Conservation (phyloP, 108 stramenopile genomes). For the Skeletonema marinoi region DNA sequence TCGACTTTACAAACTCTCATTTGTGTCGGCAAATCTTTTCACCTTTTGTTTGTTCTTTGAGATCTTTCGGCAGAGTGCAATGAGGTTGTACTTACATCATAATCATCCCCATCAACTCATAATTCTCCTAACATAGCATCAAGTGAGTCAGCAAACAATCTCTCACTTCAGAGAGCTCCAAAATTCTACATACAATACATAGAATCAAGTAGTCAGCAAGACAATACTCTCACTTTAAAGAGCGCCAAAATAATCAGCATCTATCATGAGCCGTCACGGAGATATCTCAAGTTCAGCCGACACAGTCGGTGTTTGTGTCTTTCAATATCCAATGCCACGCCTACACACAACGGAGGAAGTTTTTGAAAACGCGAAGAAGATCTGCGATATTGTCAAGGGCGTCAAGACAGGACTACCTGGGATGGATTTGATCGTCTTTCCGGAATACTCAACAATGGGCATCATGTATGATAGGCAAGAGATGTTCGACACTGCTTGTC, state of each 20-base stretch:
- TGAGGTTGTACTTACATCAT: no score
- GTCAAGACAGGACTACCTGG: conserved; percentile 76
- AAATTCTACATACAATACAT: no score
- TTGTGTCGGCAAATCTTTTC: no score
- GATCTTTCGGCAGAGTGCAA: neutral
- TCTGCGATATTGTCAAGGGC: conserved; percentile 82
- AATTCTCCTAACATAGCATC: no score
- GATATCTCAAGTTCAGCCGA: conserved; percentile 71
- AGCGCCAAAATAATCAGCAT: no score
- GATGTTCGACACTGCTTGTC: conserved; percentile 84
- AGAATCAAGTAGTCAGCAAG: no score
- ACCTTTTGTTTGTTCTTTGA: neutral
- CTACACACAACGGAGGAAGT: conserved; percentile 78
- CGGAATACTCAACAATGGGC: conserved; percentile 83
- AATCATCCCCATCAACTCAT: no score
- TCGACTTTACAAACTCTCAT: no score
- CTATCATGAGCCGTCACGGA: conserved; percentile 74
- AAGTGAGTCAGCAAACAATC: no score
- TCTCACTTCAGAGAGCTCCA: no score
- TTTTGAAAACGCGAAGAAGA: conserved; percentile 68
- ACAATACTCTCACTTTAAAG: no score
- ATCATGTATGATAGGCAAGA: conserved; percentile 86
- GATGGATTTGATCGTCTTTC: conserved; percentile 84
- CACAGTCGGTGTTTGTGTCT: conserved; percentile 83
- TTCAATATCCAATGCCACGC: conserved; percentile 84